phyloP scores from a whole-genome alignment of 2,329 filamentous ascomycete species.

The Simplicillium sp. region DNA sequence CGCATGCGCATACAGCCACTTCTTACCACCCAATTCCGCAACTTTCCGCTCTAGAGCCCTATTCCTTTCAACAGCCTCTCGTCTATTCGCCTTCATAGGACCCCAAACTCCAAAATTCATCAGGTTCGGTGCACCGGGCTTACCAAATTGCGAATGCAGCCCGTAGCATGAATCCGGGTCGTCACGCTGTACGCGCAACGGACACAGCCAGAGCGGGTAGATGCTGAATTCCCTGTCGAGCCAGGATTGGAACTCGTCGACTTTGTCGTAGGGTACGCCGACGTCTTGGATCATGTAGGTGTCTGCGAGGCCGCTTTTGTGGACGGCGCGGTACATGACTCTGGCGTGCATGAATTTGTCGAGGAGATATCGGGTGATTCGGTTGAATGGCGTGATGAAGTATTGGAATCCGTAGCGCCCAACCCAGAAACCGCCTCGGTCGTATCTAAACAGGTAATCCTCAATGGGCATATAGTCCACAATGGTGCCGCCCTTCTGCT shows the following conservation, averaged over 20 bases:
- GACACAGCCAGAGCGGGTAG: conserved; percentile 49
- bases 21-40: conserved; percentile 51
- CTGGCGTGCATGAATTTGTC: conserved; percentile 54
- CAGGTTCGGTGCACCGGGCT: conserved; percentile 27
- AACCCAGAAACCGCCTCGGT: conserved; percentile 52
- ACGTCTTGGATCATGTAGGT: conserved; percentile 59
- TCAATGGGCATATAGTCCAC: conserved; percentile 48
- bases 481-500: conserved; percentile 9
- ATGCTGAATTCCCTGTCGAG: conserved; percentile 33
- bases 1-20: conserved; percentile 61
- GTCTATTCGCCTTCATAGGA: conserved; percentile 27
- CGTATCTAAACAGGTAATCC: conserved; percentile 60
- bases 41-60: conserved; percentile 51
- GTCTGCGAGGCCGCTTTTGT: conserved; percentile 49
- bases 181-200: conserved; percentile 33
- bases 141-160: conserved; percentile 35
- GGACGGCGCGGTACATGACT: conserved; percentile 56
- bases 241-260: conserved; percentile 36
- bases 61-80: conserved; percentile 44
- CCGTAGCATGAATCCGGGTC: conserved; percentile 32
- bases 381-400: conserved; percentile 57
- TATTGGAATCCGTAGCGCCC: conserved; percentile 54
- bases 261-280: conserved; percentile 34
- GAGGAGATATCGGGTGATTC: conserved; percentile 49
- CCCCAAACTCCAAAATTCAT: conserved; percentile 60